Conservation (phyloP, 2,329 filamentous ascomycete species). For the Ceratocystis diversiconidia region DNA sequence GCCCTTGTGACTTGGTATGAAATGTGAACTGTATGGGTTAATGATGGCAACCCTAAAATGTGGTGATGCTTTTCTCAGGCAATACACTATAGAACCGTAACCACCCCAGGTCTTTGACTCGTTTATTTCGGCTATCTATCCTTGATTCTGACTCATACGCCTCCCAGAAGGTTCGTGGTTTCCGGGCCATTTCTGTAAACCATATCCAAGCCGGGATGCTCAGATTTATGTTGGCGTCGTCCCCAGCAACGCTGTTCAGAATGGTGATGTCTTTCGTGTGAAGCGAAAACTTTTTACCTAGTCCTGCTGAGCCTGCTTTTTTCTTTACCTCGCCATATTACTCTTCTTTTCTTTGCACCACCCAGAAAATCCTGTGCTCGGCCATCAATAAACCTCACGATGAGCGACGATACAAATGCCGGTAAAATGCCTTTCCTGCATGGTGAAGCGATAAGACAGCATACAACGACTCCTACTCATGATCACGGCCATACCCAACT, state of each 20-base stretch:
- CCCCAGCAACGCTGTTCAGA: not conserved
- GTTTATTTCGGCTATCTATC: not conserved
- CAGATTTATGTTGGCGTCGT: not conserved
- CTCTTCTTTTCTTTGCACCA: not conserved
- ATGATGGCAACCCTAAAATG: not conserved
- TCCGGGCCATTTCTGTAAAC: not conserved
- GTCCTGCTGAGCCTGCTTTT: not conserved
- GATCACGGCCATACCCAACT: not conserved
- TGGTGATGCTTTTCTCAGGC: not conserved
- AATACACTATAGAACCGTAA: not conserved
- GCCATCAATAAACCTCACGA: not conserved
- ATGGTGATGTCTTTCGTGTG: not conserved
- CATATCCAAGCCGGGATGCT: not conserved
- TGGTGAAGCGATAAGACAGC: not conserved
- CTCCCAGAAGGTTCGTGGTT: not conserved
- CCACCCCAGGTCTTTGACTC: not conserved
- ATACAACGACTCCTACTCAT: not conserved
- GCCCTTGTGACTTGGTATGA: not conserved
- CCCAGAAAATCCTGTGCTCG: not conserved
- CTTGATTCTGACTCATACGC: not conserved
- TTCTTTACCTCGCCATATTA: not conserved
- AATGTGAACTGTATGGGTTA: not conserved
- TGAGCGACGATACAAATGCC: not conserved
- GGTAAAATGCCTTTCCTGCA: not conserved
- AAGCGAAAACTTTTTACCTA: not conserved